Evolutionary conservation across 176 grass and related monocot genomes (phyloP).

Genomic region (Musa schizocarpa): DNA sequence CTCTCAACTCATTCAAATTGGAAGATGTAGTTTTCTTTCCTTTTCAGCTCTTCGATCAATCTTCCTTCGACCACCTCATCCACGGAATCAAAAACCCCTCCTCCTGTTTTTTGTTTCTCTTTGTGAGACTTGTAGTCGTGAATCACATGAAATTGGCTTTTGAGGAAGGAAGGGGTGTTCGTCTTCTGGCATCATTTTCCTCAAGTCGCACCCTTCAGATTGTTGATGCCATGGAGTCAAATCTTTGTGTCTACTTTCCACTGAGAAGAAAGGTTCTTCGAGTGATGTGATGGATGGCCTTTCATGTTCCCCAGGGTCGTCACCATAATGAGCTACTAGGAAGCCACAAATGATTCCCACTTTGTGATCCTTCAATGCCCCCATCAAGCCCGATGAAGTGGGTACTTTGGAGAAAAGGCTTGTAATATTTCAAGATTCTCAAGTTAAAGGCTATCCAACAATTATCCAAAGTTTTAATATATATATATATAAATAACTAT

Average conservation of each 20-base stretch:
- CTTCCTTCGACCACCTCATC: no score
- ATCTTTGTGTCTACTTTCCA: background rate
- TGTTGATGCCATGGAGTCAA: background rate
- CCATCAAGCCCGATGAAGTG: background rate
- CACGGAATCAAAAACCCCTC: no score
- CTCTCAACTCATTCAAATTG: no score
- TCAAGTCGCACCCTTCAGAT: background rate
- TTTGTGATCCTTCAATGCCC: background rate
- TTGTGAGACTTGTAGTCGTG: background rate
- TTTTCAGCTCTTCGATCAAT: no score
- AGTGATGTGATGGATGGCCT: background rate
- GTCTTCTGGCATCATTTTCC: background rate
- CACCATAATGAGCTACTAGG: background rate
- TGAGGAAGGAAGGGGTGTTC: background rate
- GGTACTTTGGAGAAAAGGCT: background rate
- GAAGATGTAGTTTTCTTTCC: no score
- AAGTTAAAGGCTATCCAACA: background rate
- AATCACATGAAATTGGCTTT: constrained; percentile 9
- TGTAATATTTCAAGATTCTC: background rate
- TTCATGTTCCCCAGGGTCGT: background rate
- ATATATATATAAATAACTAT: background rate
- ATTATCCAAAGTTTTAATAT: background rate
- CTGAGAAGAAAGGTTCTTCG: background rate
- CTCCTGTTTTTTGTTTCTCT: background rate
- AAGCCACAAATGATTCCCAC: background rate